phyloP scores from a whole-genome alignment of 805 yeast species.

The Metschnikowia reukaufii region DNA sequence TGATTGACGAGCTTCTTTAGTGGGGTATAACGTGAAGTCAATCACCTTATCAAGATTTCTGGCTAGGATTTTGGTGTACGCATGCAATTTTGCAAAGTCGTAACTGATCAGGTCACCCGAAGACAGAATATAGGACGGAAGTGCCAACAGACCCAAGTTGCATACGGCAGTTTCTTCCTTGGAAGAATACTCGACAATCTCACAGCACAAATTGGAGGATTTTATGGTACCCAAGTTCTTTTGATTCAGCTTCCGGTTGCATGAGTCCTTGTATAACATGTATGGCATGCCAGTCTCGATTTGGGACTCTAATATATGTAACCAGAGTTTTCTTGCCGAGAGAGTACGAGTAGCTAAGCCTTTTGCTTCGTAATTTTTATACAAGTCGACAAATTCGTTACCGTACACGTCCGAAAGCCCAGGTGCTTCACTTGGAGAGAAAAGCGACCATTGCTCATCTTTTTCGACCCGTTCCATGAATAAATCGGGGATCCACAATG shows the following conservation, averaged over 20 bases:
- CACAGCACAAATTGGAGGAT: slow-evolving; percentile 93
- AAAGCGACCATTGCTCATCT: slow-evolving; percentile 81
- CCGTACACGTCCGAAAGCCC: slow-evolving; percentile 84
- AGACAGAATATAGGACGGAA: slow-evolving; percentile 66
- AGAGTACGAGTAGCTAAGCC: slow-evolving; percentile 59
- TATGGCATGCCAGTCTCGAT: slow-evolving; percentile 97
- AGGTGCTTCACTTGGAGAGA: slow-evolving; percentile 87
- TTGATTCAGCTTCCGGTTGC: slow-evolving; percentile 86
- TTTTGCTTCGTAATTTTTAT: slow-evolving; percentile 69
- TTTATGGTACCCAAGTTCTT: slow-evolving; percentile 89
- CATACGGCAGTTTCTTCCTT: slow-evolving; percentile 95
- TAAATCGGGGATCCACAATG: slow-evolving; percentile 92
- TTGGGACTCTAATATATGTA: slow-evolving; percentile 84
- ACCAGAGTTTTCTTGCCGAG: slow-evolving; percentile 90
- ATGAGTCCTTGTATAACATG: slow-evolving; percentile 89
- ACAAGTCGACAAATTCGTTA: slow-evolving; percentile 72
- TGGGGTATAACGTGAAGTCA: slow-evolving; percentile 84
- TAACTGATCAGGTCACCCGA: slow-evolving; percentile 48
- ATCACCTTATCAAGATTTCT: slow-evolving; percentile 80
- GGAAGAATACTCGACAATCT: slow-evolving; percentile 87
- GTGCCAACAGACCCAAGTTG: slow-evolving; percentile 86
- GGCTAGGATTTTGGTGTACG: slow-evolving; percentile 72
- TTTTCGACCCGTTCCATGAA: slow-evolving; percentile 88
- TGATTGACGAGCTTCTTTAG: slow-evolving; percentile 68
- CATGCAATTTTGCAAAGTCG: slow-evolving; percentile 74